Evolutionary conservation across 2,329 filamentous ascomycete genomes (phyloP), one percentile per base, ranked within the genome.

Genomic region (Dothistroma septosporum): DNA sequence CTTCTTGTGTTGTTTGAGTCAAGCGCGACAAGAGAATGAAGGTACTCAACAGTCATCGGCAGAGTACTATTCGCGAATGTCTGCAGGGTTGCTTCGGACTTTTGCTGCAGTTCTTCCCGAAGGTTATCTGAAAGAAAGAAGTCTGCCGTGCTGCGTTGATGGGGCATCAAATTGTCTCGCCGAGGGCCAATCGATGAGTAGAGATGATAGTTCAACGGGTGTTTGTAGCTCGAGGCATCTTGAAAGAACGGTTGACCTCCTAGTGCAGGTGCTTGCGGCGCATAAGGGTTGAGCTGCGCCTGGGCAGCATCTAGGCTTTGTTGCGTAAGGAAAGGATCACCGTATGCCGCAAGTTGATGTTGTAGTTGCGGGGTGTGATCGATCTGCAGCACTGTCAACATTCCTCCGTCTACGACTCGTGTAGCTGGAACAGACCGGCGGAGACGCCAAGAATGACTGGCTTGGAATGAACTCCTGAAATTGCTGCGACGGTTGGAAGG

Each of bases 91-190:
- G 93, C 91, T 70, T 96, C 92, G 0, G 89, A 83, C 76, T 93
- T 96, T 76, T 89, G 91, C 72, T 96, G 91, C 64, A 96, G 78
- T 33, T 97, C 92, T 76, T 97, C 91, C 58, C 94, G 85, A 7
- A 96, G 76, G 61, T 91, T 87, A 70, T 96, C 92, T 0, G 91
- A 86, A 47, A 97, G 84, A 75, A 99, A 99, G 66, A 97, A 90
- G 72, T 97, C 92, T 71, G 95, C 91, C 1, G 90, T 87, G 60
- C 88, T 87, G 61, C 91, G 86, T 73, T 99, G 93, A 72, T 96
- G 96, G 2, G 89, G 86, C 66, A 90, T 81, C 32, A 96, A 81
- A 64, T 91, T 91, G 64, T 93, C 89, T 62, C 87, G 85, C 72
- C 92, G 85, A n/a, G 90, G 87, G 6, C 91, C 91, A 59, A 92